These are phyloP conservation scores for Aspergillus fumigatiaffinis DNA, from an alignment of 2,329 filamentous ascomycete species.

Conservation along the genomic window DNA sequence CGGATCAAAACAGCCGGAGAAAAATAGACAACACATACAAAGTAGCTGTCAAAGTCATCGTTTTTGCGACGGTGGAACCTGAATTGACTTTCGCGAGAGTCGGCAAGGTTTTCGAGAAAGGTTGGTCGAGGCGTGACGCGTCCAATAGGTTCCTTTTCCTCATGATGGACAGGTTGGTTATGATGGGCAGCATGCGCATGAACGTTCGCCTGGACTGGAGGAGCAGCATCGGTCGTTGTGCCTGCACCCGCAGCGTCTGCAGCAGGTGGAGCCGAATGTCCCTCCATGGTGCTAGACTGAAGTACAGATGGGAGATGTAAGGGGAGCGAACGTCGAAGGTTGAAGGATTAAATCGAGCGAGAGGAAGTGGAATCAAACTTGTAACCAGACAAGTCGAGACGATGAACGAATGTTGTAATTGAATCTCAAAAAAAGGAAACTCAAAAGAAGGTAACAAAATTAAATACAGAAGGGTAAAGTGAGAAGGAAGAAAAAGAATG, in stretches of 20 bases:
- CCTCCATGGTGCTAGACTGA: neutral
- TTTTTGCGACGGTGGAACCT: constrained; percentile 25
- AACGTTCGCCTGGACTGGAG: constrained; percentile 16
- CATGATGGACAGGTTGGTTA: constrained; percentile 11
- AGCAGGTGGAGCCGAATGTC: constrained; percentile 6
- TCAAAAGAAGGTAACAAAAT: constrained; percentile 3
- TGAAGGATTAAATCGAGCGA: neutral
- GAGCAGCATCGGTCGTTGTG: constrained; percentile 10
- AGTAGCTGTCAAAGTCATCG: constrained; percentile 58
- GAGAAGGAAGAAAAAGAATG: constrained; percentile 8
- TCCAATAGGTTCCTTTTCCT: constrained; percentile 20
- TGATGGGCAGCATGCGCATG: constrained; percentile 10
- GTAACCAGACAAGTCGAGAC: constrained; percentile 6
- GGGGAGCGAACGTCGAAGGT: neutral
- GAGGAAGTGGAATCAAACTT: constrained; percentile 3
- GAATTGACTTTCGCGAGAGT: constrained; percentile 29
- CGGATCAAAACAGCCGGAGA: neutral
- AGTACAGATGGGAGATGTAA: neutral
- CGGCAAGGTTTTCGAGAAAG: constrained; percentile 30
- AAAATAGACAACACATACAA: constrained; percentile 39
- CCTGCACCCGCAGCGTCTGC: constrained; percentile 8
- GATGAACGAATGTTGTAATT: neutral
- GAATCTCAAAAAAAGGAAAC: neutral
- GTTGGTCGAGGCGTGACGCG: constrained; percentile 31
- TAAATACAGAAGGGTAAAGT: constrained; percentile 2